Conservation (phyloP, 2,329 filamentous ascomycete genomes). For the Fusarium sublunatum region DNA sequence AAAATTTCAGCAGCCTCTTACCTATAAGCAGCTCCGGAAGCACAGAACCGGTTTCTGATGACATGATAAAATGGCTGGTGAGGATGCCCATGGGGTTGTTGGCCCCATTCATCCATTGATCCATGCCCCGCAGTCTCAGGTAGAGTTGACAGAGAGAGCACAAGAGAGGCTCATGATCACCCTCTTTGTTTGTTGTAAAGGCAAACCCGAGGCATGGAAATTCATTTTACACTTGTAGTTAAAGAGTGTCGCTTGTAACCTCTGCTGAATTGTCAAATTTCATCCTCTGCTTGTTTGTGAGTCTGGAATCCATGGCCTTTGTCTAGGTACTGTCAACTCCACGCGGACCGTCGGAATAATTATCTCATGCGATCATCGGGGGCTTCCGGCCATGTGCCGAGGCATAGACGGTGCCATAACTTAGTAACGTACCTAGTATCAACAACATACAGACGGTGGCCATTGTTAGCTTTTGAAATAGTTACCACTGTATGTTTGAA, state of each 20-base stretch:
- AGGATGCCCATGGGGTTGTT: neutral
- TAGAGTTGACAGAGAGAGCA: slow-evolving; percentile 1
- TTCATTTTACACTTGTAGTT: neutral
- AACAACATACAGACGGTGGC: neutral
- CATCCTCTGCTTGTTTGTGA: neutral
- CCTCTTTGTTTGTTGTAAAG: slow-evolving; percentile 16
- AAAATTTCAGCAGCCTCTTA: neutral
- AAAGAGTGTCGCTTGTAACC: neutral
- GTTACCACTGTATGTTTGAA: neutral
- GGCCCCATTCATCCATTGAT: slow-evolving; percentile 19
- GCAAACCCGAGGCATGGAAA: slow-evolving; percentile 6
- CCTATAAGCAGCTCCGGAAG: neutral
- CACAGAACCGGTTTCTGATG: neutral
- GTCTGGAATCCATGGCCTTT: slow-evolving; percentile 12
- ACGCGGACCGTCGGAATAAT: slow-evolving; percentile 17
- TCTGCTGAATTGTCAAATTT: neutral
- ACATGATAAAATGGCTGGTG: neutral
- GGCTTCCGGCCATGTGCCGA: slow-evolving; percentile 33
- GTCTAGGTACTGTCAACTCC: slow-evolving; percentile 31
- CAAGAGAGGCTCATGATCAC: neutral
- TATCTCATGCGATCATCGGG: slow-evolving; percentile 38
- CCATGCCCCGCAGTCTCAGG: slow-evolving; percentile 7
- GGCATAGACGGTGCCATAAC: slow-evolving; percentile 1
- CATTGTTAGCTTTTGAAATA: neutral
- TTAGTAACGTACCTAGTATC: too few species aligned